phyloP scores from a whole-genome alignment of 192 early-diverging fungal genomes.

The Coemansia sp. region DNA sequence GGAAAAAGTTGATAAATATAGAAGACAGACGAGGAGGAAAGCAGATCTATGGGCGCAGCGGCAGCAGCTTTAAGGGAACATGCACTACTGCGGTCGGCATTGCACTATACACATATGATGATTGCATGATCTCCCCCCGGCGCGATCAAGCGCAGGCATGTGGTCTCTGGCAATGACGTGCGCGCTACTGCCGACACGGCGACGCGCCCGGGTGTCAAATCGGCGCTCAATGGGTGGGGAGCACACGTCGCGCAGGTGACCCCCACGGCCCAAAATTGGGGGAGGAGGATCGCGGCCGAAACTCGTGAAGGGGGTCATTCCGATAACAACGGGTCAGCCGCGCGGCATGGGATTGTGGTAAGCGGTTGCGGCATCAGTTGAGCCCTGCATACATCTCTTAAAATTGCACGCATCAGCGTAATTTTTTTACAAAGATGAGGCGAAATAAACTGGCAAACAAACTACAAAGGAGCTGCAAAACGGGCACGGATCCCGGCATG shows the following conservation, averaged over 20 bases:
- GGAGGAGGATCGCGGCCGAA: neutral
- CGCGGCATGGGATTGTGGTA: neutral
- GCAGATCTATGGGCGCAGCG: neutral
- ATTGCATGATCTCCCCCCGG: too few relatives aligned
- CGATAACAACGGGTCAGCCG: neutral
- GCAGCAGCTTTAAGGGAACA: neutral
- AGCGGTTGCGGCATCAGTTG: neutral
- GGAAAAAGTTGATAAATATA: neutral
- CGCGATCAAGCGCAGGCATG: too few relatives aligned
- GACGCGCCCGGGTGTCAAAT: too few relatives aligned
- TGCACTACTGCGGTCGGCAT: neutral
- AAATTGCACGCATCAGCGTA: neutral
- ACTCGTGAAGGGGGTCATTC: neutral
- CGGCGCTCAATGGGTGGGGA: too few relatives aligned
- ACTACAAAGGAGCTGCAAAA: constrained; percentile 4
- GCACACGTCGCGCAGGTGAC: neutral
- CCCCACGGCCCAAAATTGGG: neutral
- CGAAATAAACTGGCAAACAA: constrained; percentile 5
- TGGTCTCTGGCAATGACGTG: too few relatives aligned
- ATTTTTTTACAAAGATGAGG: constrained; percentile 1
- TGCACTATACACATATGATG: too few relatives aligned
- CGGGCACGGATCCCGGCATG: neutral
- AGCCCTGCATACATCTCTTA: neutral
- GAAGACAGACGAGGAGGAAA: neutral
- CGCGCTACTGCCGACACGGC: too few relatives aligned